phyloP scores from a whole-genome alignment of 768 basidiomycete genomes.

The Suillus lakei region DNA sequence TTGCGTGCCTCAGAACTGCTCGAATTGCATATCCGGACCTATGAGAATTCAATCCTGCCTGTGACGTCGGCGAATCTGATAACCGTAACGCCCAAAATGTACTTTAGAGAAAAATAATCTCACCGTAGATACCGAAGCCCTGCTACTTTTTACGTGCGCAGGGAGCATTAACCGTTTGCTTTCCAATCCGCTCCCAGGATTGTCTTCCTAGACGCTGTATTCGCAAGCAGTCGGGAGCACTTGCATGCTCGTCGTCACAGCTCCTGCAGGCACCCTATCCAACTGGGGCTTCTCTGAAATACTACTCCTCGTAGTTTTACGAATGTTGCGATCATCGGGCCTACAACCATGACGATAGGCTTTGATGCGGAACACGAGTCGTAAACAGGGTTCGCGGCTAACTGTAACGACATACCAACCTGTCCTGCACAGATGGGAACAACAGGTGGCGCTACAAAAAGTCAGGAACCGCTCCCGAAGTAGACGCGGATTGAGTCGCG shows the following conservation, averaged over 20 bases:
- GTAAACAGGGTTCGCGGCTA: background rate
- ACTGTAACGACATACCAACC: background rate
- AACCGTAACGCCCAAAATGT: background rate
- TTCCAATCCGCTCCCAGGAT: background rate
- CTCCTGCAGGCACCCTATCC: background rate
- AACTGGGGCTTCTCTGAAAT: background rate
- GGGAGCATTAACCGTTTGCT: background rate
- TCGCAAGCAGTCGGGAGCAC: background rate
- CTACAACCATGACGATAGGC: background rate
- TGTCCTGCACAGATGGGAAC: background rate
- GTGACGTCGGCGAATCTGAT: background rate
- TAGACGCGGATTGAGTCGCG: background rate
- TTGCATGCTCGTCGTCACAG: background rate
- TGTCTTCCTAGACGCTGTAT: background rate
- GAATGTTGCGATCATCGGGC: background rate
- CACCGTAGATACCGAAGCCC: slow-evolving; percentile 2
- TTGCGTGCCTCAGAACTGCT: slow-evolving; percentile 12
- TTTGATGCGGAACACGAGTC: background rate
- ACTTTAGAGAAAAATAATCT: background rate
- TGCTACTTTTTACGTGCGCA: background rate
- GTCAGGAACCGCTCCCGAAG: background rate
- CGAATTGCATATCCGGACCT: background rate
- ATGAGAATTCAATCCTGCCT: background rate
- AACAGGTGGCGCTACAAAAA: background rate
- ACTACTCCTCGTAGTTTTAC: background rate